phyloP scores from a whole-genome alignment of 192 early-diverging fungal genomes.

The Mortierella antarctica region DNA sequence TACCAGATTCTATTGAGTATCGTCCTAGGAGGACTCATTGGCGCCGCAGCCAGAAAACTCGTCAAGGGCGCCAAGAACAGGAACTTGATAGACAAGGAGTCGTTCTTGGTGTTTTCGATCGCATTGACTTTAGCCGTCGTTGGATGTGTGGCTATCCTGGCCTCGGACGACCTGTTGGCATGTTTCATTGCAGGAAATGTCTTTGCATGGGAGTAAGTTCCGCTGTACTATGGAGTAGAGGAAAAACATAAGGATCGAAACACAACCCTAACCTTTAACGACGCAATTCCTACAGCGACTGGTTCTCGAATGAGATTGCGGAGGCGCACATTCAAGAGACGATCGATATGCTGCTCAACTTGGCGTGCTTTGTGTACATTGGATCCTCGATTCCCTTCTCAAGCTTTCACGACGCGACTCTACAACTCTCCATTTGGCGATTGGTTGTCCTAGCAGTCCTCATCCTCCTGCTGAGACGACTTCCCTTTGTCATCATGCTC shows the following conservation, averaged over 20 bases:
- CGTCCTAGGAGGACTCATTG: slow-evolving; percentile 77
- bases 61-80: slow-evolving; percentile 72
- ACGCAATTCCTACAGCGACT: slow-evolving; percentile 60
- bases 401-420: slow-evolving; percentile 60
- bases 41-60: slow-evolving; percentile 70
- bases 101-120: slow-evolving; percentile 78
- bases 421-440: slow-evolving; percentile 71
- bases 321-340: slow-evolving; percentile 86
- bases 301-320: slow-evolving; percentile 84
- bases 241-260: neutral
- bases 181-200: slow-evolving; percentile 76
- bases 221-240: neutral
- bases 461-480: slow-evolving; percentile 74
- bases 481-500: slow-evolving; percentile 71
- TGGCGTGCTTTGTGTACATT: slow-evolving; percentile 91
- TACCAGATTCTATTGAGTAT: slow-evolving; percentile 83
- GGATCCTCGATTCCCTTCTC: slow-evolving; percentile 83
- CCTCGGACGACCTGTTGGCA: slow-evolving; percentile 72
- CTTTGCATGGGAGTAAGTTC: slow-evolving; percentile 77
- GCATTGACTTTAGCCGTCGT: slow-evolving; percentile 72
- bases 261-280: neutral
- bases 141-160: slow-evolving; percentile 71
- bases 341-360: slow-evolving; percentile 84
- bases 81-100: slow-evolving; percentile 79
- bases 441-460: slow-evolving; percentile 65